A percentile compares a stretch with the other conserved stretches of the same genome.
Evolutionary conservation across 2,329 filamentous ascomycete species (phyloP).

Genomic region (Fusarium hostae): DNA sequence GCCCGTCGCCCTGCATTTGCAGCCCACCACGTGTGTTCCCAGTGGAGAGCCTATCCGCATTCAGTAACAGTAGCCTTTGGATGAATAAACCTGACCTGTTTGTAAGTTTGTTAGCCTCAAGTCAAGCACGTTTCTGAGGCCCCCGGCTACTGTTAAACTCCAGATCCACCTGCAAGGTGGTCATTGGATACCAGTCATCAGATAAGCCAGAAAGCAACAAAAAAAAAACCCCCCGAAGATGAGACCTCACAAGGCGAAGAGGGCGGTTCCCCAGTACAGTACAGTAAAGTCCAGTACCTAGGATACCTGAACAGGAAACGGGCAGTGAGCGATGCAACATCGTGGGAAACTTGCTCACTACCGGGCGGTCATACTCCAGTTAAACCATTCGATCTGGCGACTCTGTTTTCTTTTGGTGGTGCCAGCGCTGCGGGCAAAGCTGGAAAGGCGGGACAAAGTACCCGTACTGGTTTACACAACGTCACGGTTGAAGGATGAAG

Average conservation of each 20-base stretch:
- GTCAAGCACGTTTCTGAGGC: conserved; percentile 20
- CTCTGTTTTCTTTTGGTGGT: conserved; percentile 35
- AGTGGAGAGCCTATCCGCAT: conserved; percentile 13
- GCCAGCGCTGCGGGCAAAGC: conserved; percentile 14
- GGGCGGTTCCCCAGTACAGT: conserved; percentile 13
- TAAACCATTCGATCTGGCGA: conserved; percentile 37
- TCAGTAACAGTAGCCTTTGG: conserved; percentile 3
- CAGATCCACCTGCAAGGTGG: conserved; percentile 2
- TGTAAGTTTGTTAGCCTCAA: conserved; percentile 4
- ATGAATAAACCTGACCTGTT: not conserved
- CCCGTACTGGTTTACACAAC: not conserved
- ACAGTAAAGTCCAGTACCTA: not conserved
- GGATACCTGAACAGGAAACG: conserved; percentile 32
- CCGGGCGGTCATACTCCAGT: conserved; percentile 25
- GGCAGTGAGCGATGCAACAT: conserved; percentile 26
- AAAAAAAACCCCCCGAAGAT: conserved; percentile 9
- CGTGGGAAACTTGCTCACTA: conserved; percentile 8
- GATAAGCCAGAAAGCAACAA: conserved; percentile 15
- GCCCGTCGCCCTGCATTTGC: conserved; percentile 42
- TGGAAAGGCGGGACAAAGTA: conserved; percentile 6
- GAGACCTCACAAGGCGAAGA: conserved; percentile 1
- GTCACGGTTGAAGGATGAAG: conserved; percentile 1
- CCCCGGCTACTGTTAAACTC: conserved; percentile 9
- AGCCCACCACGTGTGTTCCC: conserved; percentile 43
- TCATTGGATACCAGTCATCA: conserved; percentile 3